Percentiles rank a stretch among this genome's conserved stretches.
These are phyloP conservation scores for Closterium sp. DNA, from an alignment of 139 green algal species.

Conservation along the genomic window DNA sequence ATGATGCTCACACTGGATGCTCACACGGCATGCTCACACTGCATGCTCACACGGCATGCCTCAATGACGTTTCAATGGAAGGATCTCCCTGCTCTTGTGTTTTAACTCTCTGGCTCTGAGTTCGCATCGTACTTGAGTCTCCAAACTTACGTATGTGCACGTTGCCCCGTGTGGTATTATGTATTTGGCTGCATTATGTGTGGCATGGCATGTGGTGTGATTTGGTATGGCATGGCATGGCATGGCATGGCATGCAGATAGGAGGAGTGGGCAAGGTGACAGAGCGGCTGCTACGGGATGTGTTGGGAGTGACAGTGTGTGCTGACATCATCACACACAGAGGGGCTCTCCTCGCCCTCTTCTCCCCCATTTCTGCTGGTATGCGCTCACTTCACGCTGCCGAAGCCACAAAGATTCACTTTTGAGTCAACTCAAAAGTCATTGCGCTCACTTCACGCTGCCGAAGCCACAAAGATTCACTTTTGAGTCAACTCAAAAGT, in stretches of 20 bases:
- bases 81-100: not conserved
- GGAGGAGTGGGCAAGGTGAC: conserved; percentile 57
- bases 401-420: not conserved
- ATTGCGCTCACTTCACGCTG: not conserved
- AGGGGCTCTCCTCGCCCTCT: conserved; percentile 45
- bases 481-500: too few species aligned
- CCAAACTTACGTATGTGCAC: too few species aligned
- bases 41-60: not conserved
- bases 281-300: conserved; percentile 48
- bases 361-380: conserved; percentile 40
- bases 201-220: not conserved
- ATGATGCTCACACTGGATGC: not conserved
- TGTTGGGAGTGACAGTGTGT: conserved; percentile 45
- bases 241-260: conserved; percentile 28
- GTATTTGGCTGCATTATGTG: not conserved
- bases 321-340: conserved; percentile 50
- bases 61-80: not conserved
- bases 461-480: not conserved
- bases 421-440: not conserved
- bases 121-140: not conserved
- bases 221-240: not conserved
- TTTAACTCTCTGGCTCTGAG: not conserved
- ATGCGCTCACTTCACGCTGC: not conserved
- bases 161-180: not conserved
- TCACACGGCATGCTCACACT: not conserved